Percentiles rank a stretch among this genome's conserved stretches.
These are phyloP conservation scores for Yamadazyma blattariae DNA, from an alignment of 1,139 yeast genomes.

Conservation along the genomic window DNA sequence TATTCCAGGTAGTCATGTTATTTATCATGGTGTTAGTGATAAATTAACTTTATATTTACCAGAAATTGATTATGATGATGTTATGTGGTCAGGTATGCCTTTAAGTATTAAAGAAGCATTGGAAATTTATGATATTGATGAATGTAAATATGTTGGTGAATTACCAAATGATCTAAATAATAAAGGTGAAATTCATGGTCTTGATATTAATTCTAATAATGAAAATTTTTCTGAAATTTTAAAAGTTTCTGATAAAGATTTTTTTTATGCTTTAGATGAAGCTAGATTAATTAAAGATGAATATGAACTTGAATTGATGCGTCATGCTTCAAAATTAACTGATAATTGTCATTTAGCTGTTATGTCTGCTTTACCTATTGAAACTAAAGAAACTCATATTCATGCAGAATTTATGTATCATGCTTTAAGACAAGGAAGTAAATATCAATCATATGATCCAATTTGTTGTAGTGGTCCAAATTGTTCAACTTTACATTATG, in stretches of 20 bases:
- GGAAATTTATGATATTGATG: conserved; percentile 73
- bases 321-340: conserved; percentile 77
- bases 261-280: conserved; percentile 81
- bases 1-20: conserved; percentile 71
- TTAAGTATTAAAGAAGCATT: conserved; percentile 63
- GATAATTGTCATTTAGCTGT: conserved; percentile 89
- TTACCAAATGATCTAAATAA: conserved; percentile 7
- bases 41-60: conserved; percentile 75
- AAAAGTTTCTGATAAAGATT: conserved; percentile 40
- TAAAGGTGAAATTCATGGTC: not conserved
- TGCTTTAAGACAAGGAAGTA: conserved; percentile 90
- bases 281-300: conserved; percentile 81
- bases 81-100: conserved; percentile 97
- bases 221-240: conserved; percentile 27
- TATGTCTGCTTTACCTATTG: conserved; percentile 89
- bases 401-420: conserved; percentile 96
- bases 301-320: conserved; percentile 72
- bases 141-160: conserved; percentile 60
- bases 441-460: conserved; percentile 86
- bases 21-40: conserved; percentile 54
- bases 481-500: conserved; percentile 89
- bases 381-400: conserved; percentile 82
- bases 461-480: conserved; percentile 93
- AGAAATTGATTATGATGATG: conserved; percentile 78
- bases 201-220: conserved; percentile 39